A percentile compares a stretch with the other conserved stretches of the same genome.
Evolutionary conservation across 306 rosid genomes (phyloP).

Genomic region (Begonia loranthoides): DNA sequence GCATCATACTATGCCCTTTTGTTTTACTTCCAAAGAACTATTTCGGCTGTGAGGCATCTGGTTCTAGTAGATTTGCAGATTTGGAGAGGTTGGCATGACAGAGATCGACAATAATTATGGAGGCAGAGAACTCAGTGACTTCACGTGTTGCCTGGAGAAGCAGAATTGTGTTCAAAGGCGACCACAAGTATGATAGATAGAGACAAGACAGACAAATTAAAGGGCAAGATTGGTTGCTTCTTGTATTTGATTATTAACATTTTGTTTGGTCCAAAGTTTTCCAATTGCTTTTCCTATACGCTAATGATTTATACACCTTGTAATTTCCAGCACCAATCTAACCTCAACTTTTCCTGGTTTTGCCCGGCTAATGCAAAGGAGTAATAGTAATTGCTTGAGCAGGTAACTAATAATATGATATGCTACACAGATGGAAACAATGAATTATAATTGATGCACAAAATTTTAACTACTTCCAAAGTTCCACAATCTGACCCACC

Average conservation of each 20-base stretch:
- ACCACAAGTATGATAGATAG: too few relatives aligned
- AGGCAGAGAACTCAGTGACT: neutral
- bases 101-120: neutral
- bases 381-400: too few relatives aligned
- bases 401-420: too few relatives aligned
- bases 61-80: neutral
- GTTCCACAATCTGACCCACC: conserved; percentile 4
- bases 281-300: neutral
- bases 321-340: neutral
- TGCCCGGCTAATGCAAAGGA: neutral
- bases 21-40: too few relatives aligned
- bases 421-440: neutral
- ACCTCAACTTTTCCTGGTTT: neutral
- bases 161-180: too few relatives aligned
- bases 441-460: neutral
- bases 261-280: too few relatives aligned
- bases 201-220: too few relatives aligned
- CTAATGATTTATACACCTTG: neutral
- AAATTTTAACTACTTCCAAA: conserved; percentile 1
- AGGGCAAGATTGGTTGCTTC: too few relatives aligned
- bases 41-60: neutral
- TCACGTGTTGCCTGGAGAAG: neutral
- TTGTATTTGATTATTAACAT: too few relatives aligned
- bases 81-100: neutral
- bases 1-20: too few relatives aligned